These are phyloP conservation scores for Vigna radiata DNA, from an alignment of 306 rosid genomes.

Conservation along the genomic window DNA sequence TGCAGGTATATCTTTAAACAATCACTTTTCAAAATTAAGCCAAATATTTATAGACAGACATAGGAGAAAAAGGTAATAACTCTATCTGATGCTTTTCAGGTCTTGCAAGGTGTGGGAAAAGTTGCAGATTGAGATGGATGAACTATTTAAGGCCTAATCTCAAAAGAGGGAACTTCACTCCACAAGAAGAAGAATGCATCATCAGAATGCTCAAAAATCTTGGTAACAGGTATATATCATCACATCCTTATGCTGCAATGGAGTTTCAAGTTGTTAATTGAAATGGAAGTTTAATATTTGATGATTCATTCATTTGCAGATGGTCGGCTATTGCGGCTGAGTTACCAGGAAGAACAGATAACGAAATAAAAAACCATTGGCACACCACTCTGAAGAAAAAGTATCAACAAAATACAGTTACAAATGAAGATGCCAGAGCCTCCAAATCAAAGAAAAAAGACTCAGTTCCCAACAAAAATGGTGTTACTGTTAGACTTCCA, in stretches of 20 bases:
- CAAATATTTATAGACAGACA: no score
- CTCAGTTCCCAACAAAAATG: conserved; percentile 3
- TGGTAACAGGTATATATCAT: background rate
- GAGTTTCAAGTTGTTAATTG: no score
- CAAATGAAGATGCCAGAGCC: background rate
- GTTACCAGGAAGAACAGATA: background rate
- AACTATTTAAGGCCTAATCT: background rate
- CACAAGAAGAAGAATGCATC: background rate
- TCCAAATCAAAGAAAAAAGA: background rate
- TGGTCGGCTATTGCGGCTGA: background rate
- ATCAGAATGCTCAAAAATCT: background rate
- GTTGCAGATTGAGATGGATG: background rate
- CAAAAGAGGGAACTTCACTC: background rate
- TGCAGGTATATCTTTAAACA: conserved; percentile 43
- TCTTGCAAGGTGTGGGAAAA: background rate
- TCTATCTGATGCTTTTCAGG: background rate
- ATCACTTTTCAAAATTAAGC: background rate
- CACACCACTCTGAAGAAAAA: background rate
- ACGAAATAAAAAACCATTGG: background rate
- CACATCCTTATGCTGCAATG: background rate
- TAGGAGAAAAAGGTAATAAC: background rate
- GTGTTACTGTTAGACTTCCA: background rate
- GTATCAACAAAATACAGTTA: background rate
- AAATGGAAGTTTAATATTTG: background rate
- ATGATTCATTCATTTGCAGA: background rate